Percentiles rank a stretch among this genome's conserved stretches.
phyloP scores from a whole-genome alignment of 345 rosid genomes.

The Acer negundo region DNA sequence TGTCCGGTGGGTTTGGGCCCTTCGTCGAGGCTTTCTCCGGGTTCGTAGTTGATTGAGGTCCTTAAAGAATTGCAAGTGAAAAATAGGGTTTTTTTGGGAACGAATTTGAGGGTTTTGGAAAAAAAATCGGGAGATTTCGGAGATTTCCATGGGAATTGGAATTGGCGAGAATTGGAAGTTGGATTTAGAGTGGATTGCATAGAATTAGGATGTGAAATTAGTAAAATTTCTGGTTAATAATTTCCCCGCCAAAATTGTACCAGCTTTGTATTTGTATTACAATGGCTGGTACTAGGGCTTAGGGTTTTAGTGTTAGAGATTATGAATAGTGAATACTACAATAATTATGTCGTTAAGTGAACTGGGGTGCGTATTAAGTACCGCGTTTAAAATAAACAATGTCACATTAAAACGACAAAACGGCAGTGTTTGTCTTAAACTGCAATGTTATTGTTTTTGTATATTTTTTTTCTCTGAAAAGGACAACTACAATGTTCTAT shows the following conservation, averaged over 20 bases:
- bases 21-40: constrained; percentile 35
- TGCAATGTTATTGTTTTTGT: too few relatives aligned
- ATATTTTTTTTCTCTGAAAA: too few relatives aligned
- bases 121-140: constrained; percentile 14
- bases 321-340: not conserved
- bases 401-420: not conserved
- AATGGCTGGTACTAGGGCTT: constrained; percentile 14
- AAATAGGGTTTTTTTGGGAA: constrained; percentile 26
- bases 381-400: not conserved
- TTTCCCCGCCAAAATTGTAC: constrained; percentile 31
- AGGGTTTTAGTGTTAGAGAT: constrained; percentile 14
- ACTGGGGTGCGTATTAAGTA: not conserved
- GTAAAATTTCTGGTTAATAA: not conserved
- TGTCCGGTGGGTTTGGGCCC: constrained; percentile 18
- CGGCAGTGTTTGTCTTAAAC: not conserved
- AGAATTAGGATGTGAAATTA: constrained; percentile 21
- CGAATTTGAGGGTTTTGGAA: constrained; percentile 18
- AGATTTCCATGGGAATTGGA: constrained; percentile 34
- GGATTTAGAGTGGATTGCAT: constrained; percentile 51
- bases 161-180: constrained; percentile 21
- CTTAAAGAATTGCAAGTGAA: constrained; percentile 31
- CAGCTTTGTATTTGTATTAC: not conserved
- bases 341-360: not conserved
- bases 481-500: too few relatives aligned
- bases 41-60: constrained; percentile 40